Base-by-base conservation (phyloP, 306 rosid species). In the Casuarina equisetifolia region DNA sequence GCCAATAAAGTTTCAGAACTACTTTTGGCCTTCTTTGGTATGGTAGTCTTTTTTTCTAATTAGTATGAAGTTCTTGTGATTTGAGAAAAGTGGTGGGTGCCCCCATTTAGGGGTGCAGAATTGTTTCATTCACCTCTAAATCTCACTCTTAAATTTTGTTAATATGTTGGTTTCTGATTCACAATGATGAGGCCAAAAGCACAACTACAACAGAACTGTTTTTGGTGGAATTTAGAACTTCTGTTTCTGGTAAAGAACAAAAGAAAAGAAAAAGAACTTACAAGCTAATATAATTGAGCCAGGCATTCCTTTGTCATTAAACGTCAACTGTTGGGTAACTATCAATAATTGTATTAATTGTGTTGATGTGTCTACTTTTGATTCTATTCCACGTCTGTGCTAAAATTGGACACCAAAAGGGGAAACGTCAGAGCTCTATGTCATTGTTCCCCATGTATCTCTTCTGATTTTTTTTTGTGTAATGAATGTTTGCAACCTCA, bases 401-500 rank as follows among this genome's bases (percentile, higher is more conserved):
- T 6, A 25, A 58, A 58, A 58, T 58, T 8, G 19, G 39, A 15
- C 66, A 58, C 66, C 13, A 3, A 25, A 58, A 58, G 15, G 19
- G 25, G 39, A 46, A 38, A 64, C 39, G 70, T 8, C 70, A 35
- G 70, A 68, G 70, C 36, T 25, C 16, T 49, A 19, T 9, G 20
- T 25, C 44, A 11, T 62, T 2, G 12, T 38, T 62, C 66, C 35
- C 13, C 19, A 9, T 62, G 69, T 38, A 16, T 39, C 12, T 64
- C 32, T 64, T 64, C 13, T 5, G 25, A 10, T 0, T 66, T 66
- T 39, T 66, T 2, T 2, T 42, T 66, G 16, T 66, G 48, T 66
- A 66, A 48, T 74, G 75, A 63, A 36, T 49, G 55, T 69, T 72
- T 48, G 50, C 71, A 6, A 43, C 52, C 58, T 38, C 61, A 74